Evolutionary conservation across 2,329 filamentous ascomycete species (phyloP).

Genomic region (Colletotrichum musae): DNA sequence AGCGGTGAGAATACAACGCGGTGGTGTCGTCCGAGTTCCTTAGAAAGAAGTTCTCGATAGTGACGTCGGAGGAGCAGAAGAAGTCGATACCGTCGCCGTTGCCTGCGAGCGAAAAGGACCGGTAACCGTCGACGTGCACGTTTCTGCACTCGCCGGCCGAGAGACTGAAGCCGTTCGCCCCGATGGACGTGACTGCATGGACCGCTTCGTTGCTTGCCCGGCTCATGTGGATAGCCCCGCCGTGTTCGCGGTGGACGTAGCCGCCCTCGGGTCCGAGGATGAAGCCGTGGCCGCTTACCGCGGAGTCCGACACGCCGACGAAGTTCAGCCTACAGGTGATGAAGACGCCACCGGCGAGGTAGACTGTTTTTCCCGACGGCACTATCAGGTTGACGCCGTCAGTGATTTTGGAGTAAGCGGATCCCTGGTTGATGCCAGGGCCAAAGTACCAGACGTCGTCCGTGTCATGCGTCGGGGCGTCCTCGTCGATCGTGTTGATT

Average conservation of each 20-base stretch:
- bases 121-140: constrained; percentile 43
- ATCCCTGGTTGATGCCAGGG: constrained; percentile 44
- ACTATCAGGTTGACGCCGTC: constrained; percentile 39
- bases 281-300: not conserved
- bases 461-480: constrained; percentile 37
- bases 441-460: constrained; percentile 46
- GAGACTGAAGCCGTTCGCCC: constrained; percentile 41
- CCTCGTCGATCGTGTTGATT: constrained; percentile 43
- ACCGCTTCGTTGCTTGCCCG: constrained; percentile 41
- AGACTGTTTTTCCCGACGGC: constrained; percentile 41
- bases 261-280: constrained; percentile 44
- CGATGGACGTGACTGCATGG: constrained; percentile 43
- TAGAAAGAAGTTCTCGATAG: constrained; percentile 51
- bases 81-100: constrained; percentile 49
- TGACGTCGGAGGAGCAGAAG: constrained; percentile 44
- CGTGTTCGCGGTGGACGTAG: constrained; percentile 39
- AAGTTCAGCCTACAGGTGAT: constrained; percentile 44
- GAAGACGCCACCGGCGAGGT: constrained; percentile 42
- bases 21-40: constrained; percentile 55
- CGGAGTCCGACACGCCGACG: not conserved
- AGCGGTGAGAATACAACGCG: constrained; percentile 52
- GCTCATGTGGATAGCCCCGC: constrained; percentile 26
- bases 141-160: constrained; percentile 42
- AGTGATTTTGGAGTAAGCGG: constrained; percentile 40
- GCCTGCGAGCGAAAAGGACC: constrained; percentile 42